Percentiles rank a stretch among this genome's conserved stretches.
Evolutionary conservation across 75 land plant species (phyloP).

Genomic region (Chamaecyparis obtusa): DNA sequence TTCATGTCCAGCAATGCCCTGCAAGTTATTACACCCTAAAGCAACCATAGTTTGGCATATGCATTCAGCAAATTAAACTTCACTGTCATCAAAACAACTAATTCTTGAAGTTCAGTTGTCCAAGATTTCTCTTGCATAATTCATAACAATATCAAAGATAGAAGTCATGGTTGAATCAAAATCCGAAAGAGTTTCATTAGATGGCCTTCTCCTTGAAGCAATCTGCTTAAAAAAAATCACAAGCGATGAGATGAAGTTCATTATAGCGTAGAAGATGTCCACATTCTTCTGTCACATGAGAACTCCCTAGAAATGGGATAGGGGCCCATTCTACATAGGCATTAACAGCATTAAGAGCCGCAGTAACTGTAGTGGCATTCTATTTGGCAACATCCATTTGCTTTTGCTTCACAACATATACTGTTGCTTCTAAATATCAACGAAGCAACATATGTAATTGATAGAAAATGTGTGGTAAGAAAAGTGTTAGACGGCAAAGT

Average conservation of each 20-base stretch:
- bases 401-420: conserved; percentile 43
- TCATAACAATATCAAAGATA: conserved; percentile 67
- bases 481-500: conserved; percentile 75
- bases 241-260: conserved; percentile 85
- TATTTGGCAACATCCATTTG: conserved; percentile 73
- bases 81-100: conserved; percentile 41
- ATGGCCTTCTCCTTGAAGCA: conserved; percentile 72
- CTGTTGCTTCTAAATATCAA: conserved; percentile 72
- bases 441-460: conserved; percentile 73
- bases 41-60: conserved; percentile 86
- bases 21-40: conserved; percentile 74
- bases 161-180: conserved; percentile 65
- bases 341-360: conserved; percentile 81
- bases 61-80: conserved; percentile 79
- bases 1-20: conserved; percentile 56
- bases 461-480: conserved; percentile 77
- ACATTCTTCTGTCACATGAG: conserved; percentile 81
- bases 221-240: conserved; percentile 90
- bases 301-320: conserved; percentile 62
- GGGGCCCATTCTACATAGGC: conserved; percentile 99
- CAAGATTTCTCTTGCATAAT: conserved; percentile 51
- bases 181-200: conserved; percentile 57
- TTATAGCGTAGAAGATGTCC: conserved; percentile 56
- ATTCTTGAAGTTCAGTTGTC: conserved; percentile 11
- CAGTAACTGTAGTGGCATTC: conserved; percentile 77